A percentile compares a stretch with the other conserved stretches of the same genome.
Conservation (phyloP, 2,329 filamentous ascomycete genomes). For the Fusarium redolens region DNA sequence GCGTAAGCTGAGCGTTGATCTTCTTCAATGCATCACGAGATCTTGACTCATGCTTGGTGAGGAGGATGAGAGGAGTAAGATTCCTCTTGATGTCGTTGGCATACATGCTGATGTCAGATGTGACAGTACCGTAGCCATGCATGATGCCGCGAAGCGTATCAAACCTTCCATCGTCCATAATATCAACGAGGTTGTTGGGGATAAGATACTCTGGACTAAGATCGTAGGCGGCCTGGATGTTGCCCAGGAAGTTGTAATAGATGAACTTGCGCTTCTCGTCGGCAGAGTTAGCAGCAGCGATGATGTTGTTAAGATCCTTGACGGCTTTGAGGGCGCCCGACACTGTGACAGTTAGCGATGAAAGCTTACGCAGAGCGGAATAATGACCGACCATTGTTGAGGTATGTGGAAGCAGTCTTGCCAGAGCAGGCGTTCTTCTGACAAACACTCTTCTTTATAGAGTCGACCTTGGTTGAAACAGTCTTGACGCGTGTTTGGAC, state of each 20-base stretch:
- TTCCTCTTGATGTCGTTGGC: constrained; percentile 19
- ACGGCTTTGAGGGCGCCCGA: constrained; percentile 6
- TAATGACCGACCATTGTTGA: constrained; percentile 14
- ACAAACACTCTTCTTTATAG: constrained; percentile 13
- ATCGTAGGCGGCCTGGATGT: constrained; percentile 4
- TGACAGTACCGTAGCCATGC: constrained; percentile 15
- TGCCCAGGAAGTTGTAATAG: constrained; percentile 9
- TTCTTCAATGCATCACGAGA: not conserved
- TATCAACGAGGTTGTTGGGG: not conserved
- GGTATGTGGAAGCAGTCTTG: constrained; percentile 19
- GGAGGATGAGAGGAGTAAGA: constrained; percentile 3
- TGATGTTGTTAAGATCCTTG: constrained; percentile 17
- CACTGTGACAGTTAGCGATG: not conserved
- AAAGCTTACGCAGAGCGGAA: rapidly evolving
- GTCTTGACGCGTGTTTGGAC: constrained; percentile 13
- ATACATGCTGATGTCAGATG: constrained; percentile 10
- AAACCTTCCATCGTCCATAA: not conserved
- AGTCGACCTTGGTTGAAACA: constrained; percentile 1
- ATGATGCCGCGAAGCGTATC: constrained; percentile 16
- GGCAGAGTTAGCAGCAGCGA: not conserved
- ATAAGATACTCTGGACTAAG: not conserved
- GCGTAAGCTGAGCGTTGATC: constrained; percentile 19
- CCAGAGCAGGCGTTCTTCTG: constrained; percentile 21
- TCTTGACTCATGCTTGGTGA: constrained; percentile 18
- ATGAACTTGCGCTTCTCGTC: constrained; percentile 14